phyloP scores from a whole-genome alignment of 2,329 filamentous ascomycete species.

The Talaromyces sp. region DNA sequence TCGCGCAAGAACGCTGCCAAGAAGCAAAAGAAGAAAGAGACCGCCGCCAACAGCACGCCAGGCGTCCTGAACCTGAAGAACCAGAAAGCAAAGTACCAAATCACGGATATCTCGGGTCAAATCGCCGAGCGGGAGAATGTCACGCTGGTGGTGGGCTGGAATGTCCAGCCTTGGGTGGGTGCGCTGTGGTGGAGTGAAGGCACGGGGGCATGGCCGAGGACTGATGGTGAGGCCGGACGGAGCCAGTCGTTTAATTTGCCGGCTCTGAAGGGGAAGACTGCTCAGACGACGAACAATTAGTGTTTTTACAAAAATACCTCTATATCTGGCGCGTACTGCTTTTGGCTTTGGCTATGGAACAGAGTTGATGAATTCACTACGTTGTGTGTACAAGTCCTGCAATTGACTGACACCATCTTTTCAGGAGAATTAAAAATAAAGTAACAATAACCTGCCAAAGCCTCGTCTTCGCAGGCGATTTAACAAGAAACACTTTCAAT shows the following conservation, averaged over 20 bases:
- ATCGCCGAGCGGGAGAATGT: slow-evolving; percentile 70
- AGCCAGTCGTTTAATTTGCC: slow-evolving; percentile 53
- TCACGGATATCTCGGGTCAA: slow-evolving; percentile 79
- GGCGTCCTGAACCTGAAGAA: slow-evolving; percentile 73
- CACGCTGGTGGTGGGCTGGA: slow-evolving; percentile 79
- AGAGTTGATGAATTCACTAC: background rate
- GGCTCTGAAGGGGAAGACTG: slow-evolving; percentile 42
- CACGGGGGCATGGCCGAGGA: slow-evolving; percentile 44
- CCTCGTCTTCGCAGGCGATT: background rate
- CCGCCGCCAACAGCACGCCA: slow-evolving; percentile 18
- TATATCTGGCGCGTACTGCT: background rate
- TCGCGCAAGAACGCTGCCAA: slow-evolving; percentile 11
- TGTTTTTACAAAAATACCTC: background rate
- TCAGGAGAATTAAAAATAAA: background rate
- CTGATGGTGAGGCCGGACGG: slow-evolving; percentile 44
- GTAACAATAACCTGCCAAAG: background rate
- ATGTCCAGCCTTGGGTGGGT: slow-evolving; percentile 96
- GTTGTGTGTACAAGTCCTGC: background rate
- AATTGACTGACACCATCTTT: background rate
- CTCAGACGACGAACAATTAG: slow-evolving; percentile 1
- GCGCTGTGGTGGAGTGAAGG: slow-evolving; percentile 71
- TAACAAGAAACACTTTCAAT: background rate
- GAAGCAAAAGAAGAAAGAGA: slow-evolving; percentile 8
- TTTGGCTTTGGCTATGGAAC: background rate
- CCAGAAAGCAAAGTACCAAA: slow-evolving; percentile 93